Base-by-base conservation (phyloP, 306 rosid species). In the Abrus precatorius region DNA sequence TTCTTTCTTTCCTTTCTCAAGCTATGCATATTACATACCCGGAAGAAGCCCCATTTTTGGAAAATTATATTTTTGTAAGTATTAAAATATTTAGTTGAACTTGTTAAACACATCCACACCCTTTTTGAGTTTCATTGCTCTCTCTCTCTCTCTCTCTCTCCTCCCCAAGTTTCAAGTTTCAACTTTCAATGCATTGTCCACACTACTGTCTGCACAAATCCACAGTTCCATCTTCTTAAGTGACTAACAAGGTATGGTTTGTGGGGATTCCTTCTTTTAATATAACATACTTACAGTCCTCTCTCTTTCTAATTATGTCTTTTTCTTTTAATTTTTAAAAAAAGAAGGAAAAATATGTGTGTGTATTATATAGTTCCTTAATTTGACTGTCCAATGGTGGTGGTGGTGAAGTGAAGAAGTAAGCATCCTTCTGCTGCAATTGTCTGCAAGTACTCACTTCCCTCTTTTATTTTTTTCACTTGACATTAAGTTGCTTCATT, bases 241-340 rank as follows among this genome's bases (percentile, higher is more conserved):
- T 64, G 43, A 64, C 83, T 69, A 80, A 80, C 86, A 84, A 84
- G 96, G 92, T 89, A 80, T 55, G 80, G n/a, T 69, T 80, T 82
- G 50, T 54, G 66, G 75, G 72, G 67, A 82, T 74, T 85, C 80
- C 86, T 79, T 76, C 89, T 68, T 20, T 82, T 52, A 78, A 82
- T 71, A 52, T 54, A 32, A 14, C 76, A 80, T 77, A n/a, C 76
- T 78, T 77, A n/a, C 30, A 79, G 7, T 38, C 83, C 81, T 71
- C 32, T 82, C 80, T 82, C 69, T 75, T 14, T 73, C 6, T 78
- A 2, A 47, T 9, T 20, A 0, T 36, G 40, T 36, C 3, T 29
- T 40, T 53, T 6, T 77, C 5, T 47, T 33, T 65, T 60, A 9
- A 59, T 54, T 54, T 28, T 29, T 57, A 38, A 65, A 53, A 44